Percentiles rank a stretch among this genome's conserved stretches.
Conservation (phyloP, 768 basidiomycete species). For the Kwoniella heveanensis region DNA sequence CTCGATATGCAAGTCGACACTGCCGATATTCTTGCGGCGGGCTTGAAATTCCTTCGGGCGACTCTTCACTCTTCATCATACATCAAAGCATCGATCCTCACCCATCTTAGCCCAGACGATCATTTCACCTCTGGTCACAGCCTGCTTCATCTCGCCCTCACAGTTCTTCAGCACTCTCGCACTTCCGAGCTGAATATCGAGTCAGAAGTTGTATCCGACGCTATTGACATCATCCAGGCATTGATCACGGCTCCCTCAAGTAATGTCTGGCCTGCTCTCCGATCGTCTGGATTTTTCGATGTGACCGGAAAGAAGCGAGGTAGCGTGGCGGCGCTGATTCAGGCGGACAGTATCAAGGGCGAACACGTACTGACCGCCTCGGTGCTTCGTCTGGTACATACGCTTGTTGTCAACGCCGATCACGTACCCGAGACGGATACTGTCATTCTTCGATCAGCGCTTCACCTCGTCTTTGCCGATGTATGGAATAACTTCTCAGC, state of each 20-base stretch:
- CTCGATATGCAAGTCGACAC: constrained; percentile 69
- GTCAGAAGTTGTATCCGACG: constrained; percentile 68
- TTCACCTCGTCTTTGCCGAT: constrained; percentile 78
- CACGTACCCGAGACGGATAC: constrained; percentile 70
- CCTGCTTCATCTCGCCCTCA: constrained; percentile 60
- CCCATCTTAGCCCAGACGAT: constrained; percentile 57
- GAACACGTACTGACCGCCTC: constrained; percentile 67
- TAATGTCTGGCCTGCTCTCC: constrained; percentile 83
- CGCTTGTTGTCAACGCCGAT: constrained; percentile 74
- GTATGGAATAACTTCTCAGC: constrained; percentile 82
- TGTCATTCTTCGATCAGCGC: constrained; percentile 63
- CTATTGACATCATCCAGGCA: constrained; percentile 77
- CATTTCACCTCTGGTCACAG: constrained; percentile 78
- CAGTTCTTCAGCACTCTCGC: constrained; percentile 57
- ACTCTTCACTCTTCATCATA: constrained; percentile 69
- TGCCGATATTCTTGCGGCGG: constrained; percentile 68
- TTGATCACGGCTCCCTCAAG: constrained; percentile 76
- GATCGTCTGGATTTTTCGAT: constrained; percentile 69
- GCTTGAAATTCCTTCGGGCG: constrained; percentile 76
- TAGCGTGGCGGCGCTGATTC: constrained; percentile 62
- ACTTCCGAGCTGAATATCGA: constrained; percentile 61
- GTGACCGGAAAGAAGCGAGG: constrained; percentile 29
- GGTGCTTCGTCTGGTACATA: constrained; percentile 60
- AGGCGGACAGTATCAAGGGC: constrained; percentile 70
- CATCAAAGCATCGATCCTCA: constrained; percentile 33